Evolutionary conservation across 179 eudicot genomes (phyloP), one percentile per base, ranked within the genome.

Genomic region (Nepenthes alata): DNA sequence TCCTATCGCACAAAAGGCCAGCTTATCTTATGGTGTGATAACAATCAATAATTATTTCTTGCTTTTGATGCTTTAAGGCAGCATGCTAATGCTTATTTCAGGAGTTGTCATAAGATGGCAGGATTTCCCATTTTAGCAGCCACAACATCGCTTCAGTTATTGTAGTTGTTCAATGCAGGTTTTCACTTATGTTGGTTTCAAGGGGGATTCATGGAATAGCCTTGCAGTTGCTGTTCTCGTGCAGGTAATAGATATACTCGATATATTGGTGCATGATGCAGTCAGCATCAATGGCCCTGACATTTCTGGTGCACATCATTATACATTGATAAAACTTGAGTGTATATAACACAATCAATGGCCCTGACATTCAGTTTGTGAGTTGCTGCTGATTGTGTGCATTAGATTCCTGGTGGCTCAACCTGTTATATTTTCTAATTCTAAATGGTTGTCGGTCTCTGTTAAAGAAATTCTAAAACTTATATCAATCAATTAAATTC

Each of bases 131-230:
- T 11, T 25, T 25, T 50, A n/a, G n/a, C 45, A 41, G 45, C 8
- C 2, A 41, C 45, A 4, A 41, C 45, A 41, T 41, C 12, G n/a
- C 1, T 50, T 50, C 11, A 10, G 5, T 11, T 47, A 47, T 47
- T 47, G 8, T 47, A 8, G 47, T 39, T 72, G 60, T 56, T 76
- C 62, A 54, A 64, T 77, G 71, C 89, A 94, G 99, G 87, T 88
- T 54, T 83, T 90, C 70, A 76, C 80, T 36, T 85, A 82, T 71
- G 76, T 72, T 74, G 81, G 84, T 65, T 74, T 69, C 61, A 69
- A 72, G 76, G 94, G 75, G 72, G 89, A 81, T 72, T 74, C 89
- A 47, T 90, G 97, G 95, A 78, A 85, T 72, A 68, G 73, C 69
- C 85, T 87, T 74, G 96, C 85, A 37, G 77, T 90, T 69, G 71